These are phyloP conservation scores for Meyerozyma carpophila DNA, from an alignment of 1,139 yeast genomes.

Conservation along the genomic window DNA sequence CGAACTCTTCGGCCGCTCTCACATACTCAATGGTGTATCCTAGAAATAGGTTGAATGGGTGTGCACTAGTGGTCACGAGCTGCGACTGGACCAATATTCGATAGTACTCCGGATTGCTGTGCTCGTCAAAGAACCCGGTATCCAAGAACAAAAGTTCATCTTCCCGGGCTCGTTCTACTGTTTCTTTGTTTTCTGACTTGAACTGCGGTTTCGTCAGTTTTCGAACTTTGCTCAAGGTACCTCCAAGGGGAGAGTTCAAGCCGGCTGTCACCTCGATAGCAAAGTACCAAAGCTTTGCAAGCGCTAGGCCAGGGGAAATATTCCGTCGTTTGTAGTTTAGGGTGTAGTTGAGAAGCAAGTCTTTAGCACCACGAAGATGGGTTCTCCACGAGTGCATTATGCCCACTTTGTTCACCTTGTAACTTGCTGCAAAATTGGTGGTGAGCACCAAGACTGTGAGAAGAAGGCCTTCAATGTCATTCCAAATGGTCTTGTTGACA, in stretches of 20 bases:
- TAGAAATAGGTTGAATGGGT: slow-evolving; percentile 26
- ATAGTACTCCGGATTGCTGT: slow-evolving; percentile 26
- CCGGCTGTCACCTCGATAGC: slow-evolving; percentile 38
- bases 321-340: slow-evolving; percentile 9
- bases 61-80: slow-evolving; percentile 16
- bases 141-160: slow-evolving; percentile 17
- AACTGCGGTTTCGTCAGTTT: background rate
- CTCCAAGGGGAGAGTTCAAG: slow-evolving; percentile 26
- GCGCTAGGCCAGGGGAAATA: slow-evolving; percentile 34
- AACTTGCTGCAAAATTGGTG: slow-evolving; percentile 31
- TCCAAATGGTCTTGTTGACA: slow-evolving; percentile 14
- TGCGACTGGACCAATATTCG: slow-evolving; percentile 27
- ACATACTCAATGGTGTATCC: slow-evolving; percentile 30
- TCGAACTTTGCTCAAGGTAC: slow-evolving; percentile 16
- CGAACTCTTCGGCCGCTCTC: slow-evolving; percentile 22
- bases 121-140: slow-evolving; percentile 28
- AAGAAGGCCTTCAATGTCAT: slow-evolving; percentile 33
- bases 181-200: background rate
- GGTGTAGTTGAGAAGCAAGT: slow-evolving; percentile 29
- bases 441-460: slow-evolving; percentile 35
- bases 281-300: slow-evolving; percentile 42
- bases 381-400: slow-evolving; percentile 31
- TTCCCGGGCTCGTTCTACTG: slow-evolving; percentile 1
- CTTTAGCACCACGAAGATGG: slow-evolving; percentile 38
- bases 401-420: slow-evolving; percentile 12